Percentiles rank a stretch among this genome's conserved stretches.
Conservation (phyloP, 2,329 filamentous ascomycete genomes). For the Penicillium aurantiogriseum region DNA sequence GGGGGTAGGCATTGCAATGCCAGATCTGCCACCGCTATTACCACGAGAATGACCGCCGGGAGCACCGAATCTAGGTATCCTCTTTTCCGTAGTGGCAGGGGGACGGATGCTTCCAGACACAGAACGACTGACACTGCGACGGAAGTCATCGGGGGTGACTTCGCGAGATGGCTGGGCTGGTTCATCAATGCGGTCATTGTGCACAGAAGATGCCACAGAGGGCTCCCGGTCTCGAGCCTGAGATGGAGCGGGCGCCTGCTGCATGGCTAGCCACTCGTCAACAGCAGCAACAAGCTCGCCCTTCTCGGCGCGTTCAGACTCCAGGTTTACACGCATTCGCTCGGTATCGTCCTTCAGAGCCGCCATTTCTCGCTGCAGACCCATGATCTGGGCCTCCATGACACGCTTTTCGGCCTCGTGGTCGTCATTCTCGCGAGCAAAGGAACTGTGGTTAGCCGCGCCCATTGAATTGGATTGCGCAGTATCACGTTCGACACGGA, state of each 20-base stretch:
- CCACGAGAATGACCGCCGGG: constrained; percentile 32
- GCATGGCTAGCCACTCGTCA: constrained; percentile 48
- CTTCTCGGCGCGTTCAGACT: constrained; percentile 51
- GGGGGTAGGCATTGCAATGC: constrained; percentile 38
- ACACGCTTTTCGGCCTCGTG: constrained; percentile 66
- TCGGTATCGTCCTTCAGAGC: constrained; percentile 70
- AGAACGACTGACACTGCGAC: constrained; percentile 27
- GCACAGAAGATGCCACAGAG: constrained; percentile 20
- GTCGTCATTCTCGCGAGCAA: constrained; percentile 54
- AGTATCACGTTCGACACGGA: constrained; percentile 64
- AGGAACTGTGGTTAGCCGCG: constrained; percentile 46
- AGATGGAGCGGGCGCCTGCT: constrained; percentile 24
- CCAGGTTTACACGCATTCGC: constrained; percentile 58
- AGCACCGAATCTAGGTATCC: constrained; percentile 34
- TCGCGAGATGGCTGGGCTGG: constrained; percentile 16
- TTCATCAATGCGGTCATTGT: constrained; percentile 10
- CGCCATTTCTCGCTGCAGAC: constrained; percentile 69
- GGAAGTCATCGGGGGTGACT: constrained; percentile 19
- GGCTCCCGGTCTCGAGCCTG: constrained; percentile 12
- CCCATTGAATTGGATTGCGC: constrained; percentile 59
- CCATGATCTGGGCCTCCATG: constrained; percentile 70
- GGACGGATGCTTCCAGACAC: constrained; percentile 33
- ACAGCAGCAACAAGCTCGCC: constrained; percentile 49
- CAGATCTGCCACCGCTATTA: constrained; percentile 39
- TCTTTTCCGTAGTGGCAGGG: constrained; percentile 32